Conservation (phyloP, 805 yeast genomes). For the Saturnispora besseyi region DNA sequence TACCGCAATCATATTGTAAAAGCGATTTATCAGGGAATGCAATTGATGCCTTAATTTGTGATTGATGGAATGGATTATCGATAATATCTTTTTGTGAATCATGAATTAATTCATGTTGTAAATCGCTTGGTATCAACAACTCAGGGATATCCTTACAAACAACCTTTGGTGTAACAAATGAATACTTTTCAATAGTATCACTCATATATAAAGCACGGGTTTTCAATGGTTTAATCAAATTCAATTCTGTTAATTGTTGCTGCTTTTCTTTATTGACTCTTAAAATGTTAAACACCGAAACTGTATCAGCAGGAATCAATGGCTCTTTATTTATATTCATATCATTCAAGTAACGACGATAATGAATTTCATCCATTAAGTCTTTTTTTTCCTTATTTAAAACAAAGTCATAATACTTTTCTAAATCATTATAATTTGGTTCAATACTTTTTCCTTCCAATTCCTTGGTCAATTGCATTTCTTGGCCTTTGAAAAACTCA, state of each 20-base stretch:
- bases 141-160: conserved; percentile 67
- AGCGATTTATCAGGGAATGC: conserved; percentile 95
- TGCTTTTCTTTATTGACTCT: conserved; percentile 26
- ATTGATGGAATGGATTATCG: conserved; percentile 58
- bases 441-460: conserved; percentile 25
- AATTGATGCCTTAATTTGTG: conserved; percentile 80
- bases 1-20: conserved; percentile 94
- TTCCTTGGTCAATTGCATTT: conserved; percentile 31
- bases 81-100: conserved; percentile 19
- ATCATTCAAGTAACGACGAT: conserved; percentile 52
- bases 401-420: conserved; percentile 50
- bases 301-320: conserved; percentile 52
- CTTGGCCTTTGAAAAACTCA: conserved; percentile 34
- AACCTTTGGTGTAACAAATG: conserved; percentile 82
- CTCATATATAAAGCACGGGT: conserved; percentile 33
- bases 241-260: conserved; percentile 25
- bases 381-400: conserved; percentile 44
- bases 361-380: conserved; percentile 45
- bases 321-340: conserved; percentile 61
- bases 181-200: conserved; percentile 59
- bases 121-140: conserved; percentile 35
- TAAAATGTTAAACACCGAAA: conserved; percentile 28
- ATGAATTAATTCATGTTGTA: conserved; percentile 23
- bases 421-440: conserved; percentile 33
- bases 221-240: conserved; percentile 34